Evolutionary conservation across 805 yeast genomes (phyloP).

Genomic region (Diddensiella transvaalensis): DNA sequence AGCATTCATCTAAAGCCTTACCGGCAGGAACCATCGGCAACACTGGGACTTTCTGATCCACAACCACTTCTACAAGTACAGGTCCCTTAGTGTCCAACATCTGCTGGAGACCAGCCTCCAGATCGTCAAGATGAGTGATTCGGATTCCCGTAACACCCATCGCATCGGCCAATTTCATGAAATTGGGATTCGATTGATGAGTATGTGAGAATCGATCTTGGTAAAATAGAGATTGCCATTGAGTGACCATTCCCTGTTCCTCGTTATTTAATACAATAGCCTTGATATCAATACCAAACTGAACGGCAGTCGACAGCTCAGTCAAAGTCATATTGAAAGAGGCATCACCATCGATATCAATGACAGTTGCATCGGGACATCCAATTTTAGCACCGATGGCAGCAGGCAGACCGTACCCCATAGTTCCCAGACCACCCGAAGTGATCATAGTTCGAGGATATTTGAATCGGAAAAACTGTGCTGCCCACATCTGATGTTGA

Average conservation of each 20-base stretch:
- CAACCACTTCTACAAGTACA: conserved; percentile 81
- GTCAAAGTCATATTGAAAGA: conserved; percentile 97
- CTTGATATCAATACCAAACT: conserved; percentile 88
- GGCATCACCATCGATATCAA: conserved; percentile 98
- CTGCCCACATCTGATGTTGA: conserved; percentile 99
- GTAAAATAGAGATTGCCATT: conserved; percentile 97
- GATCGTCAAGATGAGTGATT: conserved; percentile 64
- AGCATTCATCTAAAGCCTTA: conserved; percentile 88
- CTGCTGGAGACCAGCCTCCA: conserved; percentile 54
- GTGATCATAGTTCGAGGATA: conserved; percentile 90
- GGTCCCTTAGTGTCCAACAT: conserved; percentile 79
- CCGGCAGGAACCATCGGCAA: conserved; percentile 98
- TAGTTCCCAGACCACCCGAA: conserved; percentile 98
- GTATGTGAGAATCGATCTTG: conserved; percentile 98
- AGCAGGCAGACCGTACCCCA: conserved; percentile 97
- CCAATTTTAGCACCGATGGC: conserved; percentile 99
- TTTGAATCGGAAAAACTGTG: conserved; percentile 94
- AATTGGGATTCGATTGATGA: conserved; percentile 93
- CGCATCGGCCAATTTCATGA: conserved; percentile 87
- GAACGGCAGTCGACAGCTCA: conserved; percentile 92
- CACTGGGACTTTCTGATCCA: conserved; percentile 90
- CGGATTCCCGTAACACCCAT: conserved; percentile 88
- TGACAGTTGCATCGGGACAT: conserved; percentile 88
- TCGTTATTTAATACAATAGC: conserved; percentile 88
- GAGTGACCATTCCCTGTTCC: conserved; percentile 99